Evolutionary conservation across 495 filamentous ascomycete genomes (phyloP), one percentile per base, ranked within the genome.

Genomic region (Penicillium coprophilum): DNA sequence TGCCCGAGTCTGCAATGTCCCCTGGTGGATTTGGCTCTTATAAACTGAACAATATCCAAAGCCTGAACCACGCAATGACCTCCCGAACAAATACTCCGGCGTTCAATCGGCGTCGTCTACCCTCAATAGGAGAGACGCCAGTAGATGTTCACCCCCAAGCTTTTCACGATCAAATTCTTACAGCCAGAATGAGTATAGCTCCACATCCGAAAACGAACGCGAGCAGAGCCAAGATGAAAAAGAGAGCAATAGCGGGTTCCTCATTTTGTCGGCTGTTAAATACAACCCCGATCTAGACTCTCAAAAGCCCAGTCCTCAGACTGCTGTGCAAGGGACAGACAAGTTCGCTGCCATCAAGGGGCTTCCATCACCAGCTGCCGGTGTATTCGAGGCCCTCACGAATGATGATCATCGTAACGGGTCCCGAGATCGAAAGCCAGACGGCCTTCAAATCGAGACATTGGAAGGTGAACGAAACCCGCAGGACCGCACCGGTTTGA

Each of bases 1-100:
- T 94, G 30, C 85, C 85, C 1, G 89, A 96, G 52, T 95, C 92
- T 38, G 95, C 93, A 10, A 67, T 96, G 41, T 91, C 90, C 24
- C 89, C 90, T 2, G 77, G 82, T 34, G 87, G 84, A 38, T 78
- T 87, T n/a, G 80, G 81, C 6, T 87, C 87, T 3, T 87, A 89
- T 58, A 74, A 86, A 38, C 81, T 86, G 58, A 83, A 85, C 28
- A 76, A 76, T 41, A 68, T 74, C 20, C 76, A 77, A 53, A 80
- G 79, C 43, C 75, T 83, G 44, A 82, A 82, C 58, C 86, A 88
- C 12, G 88, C 89, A 0, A 83, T 86, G 53, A 88, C 87, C 30
- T 89, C 89, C 5, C 80, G 88, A 31, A 87, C 90, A 3, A 82
- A 77, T 2, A 91, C 88, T 0, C 87, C 90, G n/a, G 85, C 80